A percentile compares a stretch with the other conserved stretches of the same genome.
Conservation (phyloP, 2,329 filamentous ascomycete species). For the Camillea tinctor region DNA sequence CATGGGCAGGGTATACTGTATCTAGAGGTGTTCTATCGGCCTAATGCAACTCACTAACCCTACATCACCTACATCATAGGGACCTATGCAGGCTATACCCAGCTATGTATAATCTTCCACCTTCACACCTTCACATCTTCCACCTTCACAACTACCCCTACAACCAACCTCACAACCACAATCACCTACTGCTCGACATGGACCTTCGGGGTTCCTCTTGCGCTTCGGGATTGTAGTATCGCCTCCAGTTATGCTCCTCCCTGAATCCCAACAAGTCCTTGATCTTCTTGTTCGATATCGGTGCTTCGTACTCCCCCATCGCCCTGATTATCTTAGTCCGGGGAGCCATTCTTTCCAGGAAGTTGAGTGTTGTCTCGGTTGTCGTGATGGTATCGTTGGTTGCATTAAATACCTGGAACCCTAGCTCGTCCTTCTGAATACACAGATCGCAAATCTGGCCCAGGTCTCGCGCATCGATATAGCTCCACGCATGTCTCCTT, state of each 20-base stretch:
- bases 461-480: constrained; percentile 61
- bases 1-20: too few relatives aligned
- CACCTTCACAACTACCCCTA: neutral
- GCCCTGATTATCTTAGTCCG: constrained; percentile 51
- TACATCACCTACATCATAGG: too few relatives aligned
- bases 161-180: too few relatives aligned
- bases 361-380: constrained; percentile 48
- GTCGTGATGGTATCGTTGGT: constrained; percentile 62
- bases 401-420: constrained; percentile 64
- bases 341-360: constrained; percentile 49
- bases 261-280: constrained; percentile 56
- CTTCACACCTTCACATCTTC: neutral
- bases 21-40: too few relatives aligned
- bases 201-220: neutral
- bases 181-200: too few relatives aligned
- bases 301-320: constrained; percentile 58
- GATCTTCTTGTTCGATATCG: constrained; percentile 60
- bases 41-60: too few relatives aligned
- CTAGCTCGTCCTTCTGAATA: constrained; percentile 52
- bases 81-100: too few relatives aligned
- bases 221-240: constrained; percentile 13
- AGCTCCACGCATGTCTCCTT: constrained; percentile 60
- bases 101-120: too few relatives aligned
- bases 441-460: constrained; percentile 59
- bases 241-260: constrained; percentile 57